phyloP scores from a whole-genome alignment of 331 rosid genomes.

The Spiraea crenata region DNA sequence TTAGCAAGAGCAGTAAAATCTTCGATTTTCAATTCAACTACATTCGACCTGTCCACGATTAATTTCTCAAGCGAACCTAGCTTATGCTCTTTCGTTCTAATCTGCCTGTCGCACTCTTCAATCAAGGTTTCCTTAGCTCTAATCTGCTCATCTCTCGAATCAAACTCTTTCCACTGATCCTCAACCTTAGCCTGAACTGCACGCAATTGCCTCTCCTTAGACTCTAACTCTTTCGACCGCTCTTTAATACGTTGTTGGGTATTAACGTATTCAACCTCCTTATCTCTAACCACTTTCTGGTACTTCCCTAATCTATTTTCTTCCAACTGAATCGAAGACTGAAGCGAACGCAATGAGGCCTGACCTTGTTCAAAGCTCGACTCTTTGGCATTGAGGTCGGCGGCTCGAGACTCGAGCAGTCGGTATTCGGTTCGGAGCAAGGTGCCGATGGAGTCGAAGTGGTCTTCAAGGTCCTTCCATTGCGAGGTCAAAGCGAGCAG shows the following conservation, averaged over 20 bases:
- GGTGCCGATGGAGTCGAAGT: slow-evolving; percentile 30
- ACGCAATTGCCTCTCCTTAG: slow-evolving; percentile 26
- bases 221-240: neutral
- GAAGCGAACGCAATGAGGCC: neutral
- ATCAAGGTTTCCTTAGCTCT: slow-evolving; percentile 7
- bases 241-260: neutral
- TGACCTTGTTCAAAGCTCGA: neutral
- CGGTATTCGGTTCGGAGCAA: slow-evolving; percentile 6
- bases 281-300: neutral
- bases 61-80: slow-evolving; percentile 15
- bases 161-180: slow-evolving; percentile 5
- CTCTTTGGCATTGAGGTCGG: neutral
- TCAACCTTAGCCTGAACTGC: slow-evolving; percentile 14
- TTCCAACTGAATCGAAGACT: neutral
- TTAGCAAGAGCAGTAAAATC: slow-evolving; percentile 9
- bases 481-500: slow-evolving; percentile 29
- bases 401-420: slow-evolving; percentile 16
- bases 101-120: slow-evolving; percentile 11
- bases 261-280: neutral
- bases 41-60: slow-evolving; percentile 15
- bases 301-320: neutral
- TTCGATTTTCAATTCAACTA: slow-evolving; percentile 10
- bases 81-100: slow-evolving; percentile 18
- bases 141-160: slow-evolving; percentile 24
- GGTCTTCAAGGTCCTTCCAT: slow-evolving; percentile 52